Evolutionary conservation across 495 filamentous ascomycete genomes (phyloP).

Genomic region (Penicillium turbatum): DNA sequence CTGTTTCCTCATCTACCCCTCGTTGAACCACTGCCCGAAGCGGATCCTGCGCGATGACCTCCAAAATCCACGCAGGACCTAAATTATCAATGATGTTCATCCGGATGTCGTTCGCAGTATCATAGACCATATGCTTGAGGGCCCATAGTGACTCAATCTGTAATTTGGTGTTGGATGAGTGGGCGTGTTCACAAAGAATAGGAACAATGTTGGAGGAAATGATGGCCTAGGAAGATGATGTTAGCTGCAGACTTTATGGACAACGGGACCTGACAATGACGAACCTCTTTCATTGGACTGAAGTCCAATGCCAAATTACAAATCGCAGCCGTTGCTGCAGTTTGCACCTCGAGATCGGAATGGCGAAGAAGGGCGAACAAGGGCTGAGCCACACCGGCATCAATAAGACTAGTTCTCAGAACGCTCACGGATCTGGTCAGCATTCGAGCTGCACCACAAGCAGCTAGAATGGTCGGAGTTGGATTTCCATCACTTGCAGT

Average conservation of each 20-base stretch:
- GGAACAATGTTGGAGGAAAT: constrained; percentile 71
- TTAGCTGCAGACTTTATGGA: constrained; percentile 13
- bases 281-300: constrained; percentile 84
- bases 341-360: constrained; percentile 73
- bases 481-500: constrained; percentile 44
- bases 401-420: constrained; percentile 79
- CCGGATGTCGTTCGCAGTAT: constrained; percentile 63
- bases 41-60: constrained; percentile 56
- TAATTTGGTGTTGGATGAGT: constrained; percentile 65
- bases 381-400: constrained; percentile 74
- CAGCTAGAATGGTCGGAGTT: constrained; percentile 73
- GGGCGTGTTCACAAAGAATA: constrained; percentile 77
- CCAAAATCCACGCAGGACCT: constrained; percentile 72
- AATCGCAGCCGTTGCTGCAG: constrained; percentile 75
- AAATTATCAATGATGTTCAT: constrained; percentile 72
- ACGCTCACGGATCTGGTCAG: constrained; percentile 80
- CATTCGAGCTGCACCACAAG: constrained; percentile 72
- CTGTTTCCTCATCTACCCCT: constrained; percentile 38
- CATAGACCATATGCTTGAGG: constrained; percentile 78
- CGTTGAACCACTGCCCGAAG: constrained; percentile 30
- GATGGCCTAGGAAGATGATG: constrained; percentile 51
- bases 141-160: constrained; percentile 86
- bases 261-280: constrained; percentile 21
- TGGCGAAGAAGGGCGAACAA: constrained; percentile 74
- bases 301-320: constrained; percentile 82